These are phyloP conservation scores for Viola pubescens DNA, from an alignment of 441 rosid species.

Conservation along the genomic window DNA sequence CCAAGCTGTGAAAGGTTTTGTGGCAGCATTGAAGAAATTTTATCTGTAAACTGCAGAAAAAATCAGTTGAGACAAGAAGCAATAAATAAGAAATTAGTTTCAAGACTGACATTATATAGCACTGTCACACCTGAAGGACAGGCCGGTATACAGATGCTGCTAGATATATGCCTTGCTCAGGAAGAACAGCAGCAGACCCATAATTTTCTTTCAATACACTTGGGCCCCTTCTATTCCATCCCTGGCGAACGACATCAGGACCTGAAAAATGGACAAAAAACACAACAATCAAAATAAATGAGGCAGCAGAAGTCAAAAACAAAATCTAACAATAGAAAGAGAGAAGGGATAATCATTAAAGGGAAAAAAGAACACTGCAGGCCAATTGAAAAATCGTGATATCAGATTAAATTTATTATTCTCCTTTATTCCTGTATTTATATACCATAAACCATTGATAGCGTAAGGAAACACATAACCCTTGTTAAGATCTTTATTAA, in stretches of 20 bases:
- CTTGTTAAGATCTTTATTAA: too few species aligned
- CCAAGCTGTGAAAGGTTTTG: slow-evolving; percentile 78
- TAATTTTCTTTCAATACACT: slow-evolving; percentile 88
- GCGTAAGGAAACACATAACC: too few species aligned
- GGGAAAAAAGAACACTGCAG: background rate
- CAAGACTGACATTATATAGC: slow-evolving; percentile 1
- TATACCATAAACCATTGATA: too few species aligned
- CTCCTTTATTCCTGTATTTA: too few species aligned
- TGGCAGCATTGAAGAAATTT: slow-evolving; percentile 77
- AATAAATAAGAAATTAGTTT: slow-evolving; percentile 14
- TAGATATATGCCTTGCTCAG: slow-evolving; percentile 96
- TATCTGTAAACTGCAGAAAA: slow-evolving; percentile 84
- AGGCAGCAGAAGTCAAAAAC: background rate
- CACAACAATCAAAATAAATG: slow-evolving; percentile 2
- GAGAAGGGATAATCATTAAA: background rate
- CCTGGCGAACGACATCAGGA: slow-evolving; percentile 80
- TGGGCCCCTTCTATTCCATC: slow-evolving; percentile 83
- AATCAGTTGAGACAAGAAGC: slow-evolving; percentile 21
- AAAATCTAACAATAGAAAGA: background rate
- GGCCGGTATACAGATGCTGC: slow-evolving; percentile 94
- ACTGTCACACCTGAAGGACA: slow-evolving; percentile 69
- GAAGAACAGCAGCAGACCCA: slow-evolving; percentile 92
- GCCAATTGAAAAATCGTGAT: background rate
- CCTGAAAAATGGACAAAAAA: slow-evolving; percentile 33
- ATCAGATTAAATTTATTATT: too few species aligned